Conservation (phyloP, 306 rosid genomes). For the Lathyrus tuberosus region DNA sequence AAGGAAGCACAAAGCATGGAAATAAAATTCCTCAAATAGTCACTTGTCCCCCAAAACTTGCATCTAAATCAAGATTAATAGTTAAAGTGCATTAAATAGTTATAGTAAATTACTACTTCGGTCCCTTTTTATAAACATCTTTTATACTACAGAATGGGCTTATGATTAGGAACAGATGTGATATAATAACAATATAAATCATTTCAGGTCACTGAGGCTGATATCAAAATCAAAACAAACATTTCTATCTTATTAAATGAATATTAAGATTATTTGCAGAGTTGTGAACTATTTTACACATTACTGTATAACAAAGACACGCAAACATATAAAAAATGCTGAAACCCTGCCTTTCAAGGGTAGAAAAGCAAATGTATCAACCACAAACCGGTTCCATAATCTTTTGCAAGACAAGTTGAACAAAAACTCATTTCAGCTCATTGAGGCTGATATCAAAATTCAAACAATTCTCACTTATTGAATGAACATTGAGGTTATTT, state of each 20-base stretch:
- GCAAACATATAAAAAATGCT: neutral
- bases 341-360: neutral
- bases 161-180: too few relatives aligned
- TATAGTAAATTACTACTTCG: too few relatives aligned
- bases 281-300: neutral
- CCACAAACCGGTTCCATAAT: neutral
- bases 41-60: neutral
- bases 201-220: neutral
- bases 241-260: neutral
- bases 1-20: neutral
- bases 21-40: neutral
- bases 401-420: neutral
- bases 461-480: neutral
- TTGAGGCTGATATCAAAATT: conserved; percentile 5
- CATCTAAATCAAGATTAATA: neutral
- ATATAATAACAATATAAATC: neutral
- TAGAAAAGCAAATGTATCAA: neutral
- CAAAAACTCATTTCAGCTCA: neutral
- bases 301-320: neutral
- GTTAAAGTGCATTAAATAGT: neutral
- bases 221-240: neutral
- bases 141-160: too few relatives aligned
- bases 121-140: too few relatives aligned
- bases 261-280: neutral
- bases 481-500: conserved; percentile 1